phyloP scores from a whole-genome alignment of 1,139 yeast genomes.

The Candida mesenterica region DNA sequence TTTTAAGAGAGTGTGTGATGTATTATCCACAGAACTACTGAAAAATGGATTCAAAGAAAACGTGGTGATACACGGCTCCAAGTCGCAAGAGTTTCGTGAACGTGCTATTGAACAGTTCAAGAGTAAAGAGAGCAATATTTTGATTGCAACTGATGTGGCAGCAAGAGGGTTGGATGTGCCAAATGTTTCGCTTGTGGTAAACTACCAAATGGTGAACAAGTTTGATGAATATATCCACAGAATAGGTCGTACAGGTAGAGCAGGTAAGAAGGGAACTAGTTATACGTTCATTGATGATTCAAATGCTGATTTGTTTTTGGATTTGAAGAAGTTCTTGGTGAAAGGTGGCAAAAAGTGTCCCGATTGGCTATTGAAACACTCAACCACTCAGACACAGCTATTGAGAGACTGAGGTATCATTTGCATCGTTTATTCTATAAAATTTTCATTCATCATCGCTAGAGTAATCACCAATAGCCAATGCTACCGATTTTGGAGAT shows the following conservation, averaged over 20 bases:
- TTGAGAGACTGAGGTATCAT: neutral
- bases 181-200: constrained; percentile 78
- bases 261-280: constrained; percentile 78
- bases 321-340: constrained; percentile 50
- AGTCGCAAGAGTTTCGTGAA: constrained; percentile 85
- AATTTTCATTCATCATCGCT: constrained; percentile 14
- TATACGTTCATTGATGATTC: constrained; percentile 64
- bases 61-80: constrained; percentile 80
- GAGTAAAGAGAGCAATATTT: constrained; percentile 57
- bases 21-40: constrained; percentile 49
- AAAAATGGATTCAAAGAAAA: constrained; percentile 45
- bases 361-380: constrained; percentile 43
- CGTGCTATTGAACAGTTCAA: constrained; percentile 65
- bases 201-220: constrained; percentile 76
- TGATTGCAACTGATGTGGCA: constrained; percentile 89
- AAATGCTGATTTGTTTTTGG: constrained; percentile 53
- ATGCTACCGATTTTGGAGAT: constrained; percentile 3
- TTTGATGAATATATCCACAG: constrained; percentile 84
- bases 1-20: constrained; percentile 70
- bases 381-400: constrained; percentile 14
- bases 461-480: constrained; percentile 15
- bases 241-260: constrained; percentile 96
- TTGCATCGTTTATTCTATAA: neutral
- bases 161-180: constrained; percentile 93
- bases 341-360: constrained; percentile 52